Conservation (phyloP, 2,329 filamentous ascomycete genomes). For the Huntiella omanensis region DNA sequence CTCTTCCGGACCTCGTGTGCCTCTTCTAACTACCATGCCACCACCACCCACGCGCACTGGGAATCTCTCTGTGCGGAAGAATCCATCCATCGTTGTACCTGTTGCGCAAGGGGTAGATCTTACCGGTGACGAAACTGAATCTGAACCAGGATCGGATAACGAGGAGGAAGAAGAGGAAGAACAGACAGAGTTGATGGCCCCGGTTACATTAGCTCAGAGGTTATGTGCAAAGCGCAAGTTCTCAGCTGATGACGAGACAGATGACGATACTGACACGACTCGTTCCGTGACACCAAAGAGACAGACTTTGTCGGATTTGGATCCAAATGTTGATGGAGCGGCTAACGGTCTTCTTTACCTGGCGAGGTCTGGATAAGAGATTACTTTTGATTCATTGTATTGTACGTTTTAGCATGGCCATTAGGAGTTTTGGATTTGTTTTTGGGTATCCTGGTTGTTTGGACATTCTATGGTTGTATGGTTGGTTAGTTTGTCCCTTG, state of each 20-base stretch:
- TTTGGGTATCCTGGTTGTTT: background rate
- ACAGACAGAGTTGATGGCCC: background rate
- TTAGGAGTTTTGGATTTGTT: background rate
- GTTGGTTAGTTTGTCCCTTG: background rate
- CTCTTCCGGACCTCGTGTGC: background rate
- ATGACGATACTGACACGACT: background rate
- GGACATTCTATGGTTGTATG: background rate
- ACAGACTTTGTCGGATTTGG: constrained; percentile 16
- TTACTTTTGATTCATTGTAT: background rate
- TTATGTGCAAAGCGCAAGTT: too few relatives aligned
- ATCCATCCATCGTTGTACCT: background rate
- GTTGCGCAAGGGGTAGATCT: background rate
- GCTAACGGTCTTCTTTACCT: constrained; percentile 20
- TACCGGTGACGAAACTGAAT: constrained; percentile 9
- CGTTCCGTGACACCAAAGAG: constrained; percentile 1
- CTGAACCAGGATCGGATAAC: constrained; percentile 15
- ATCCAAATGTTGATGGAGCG: constrained; percentile 19
- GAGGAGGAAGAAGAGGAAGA: background rate
- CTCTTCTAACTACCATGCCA: background rate
- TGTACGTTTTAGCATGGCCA: background rate
- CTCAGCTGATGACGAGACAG: too few relatives aligned
- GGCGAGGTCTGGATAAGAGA: background rate
- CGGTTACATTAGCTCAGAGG: too few relatives aligned
- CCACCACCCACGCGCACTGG: background rate
- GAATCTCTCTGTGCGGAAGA: background rate